Evolutionary conservation across 2,329 filamentous ascomycete genomes (phyloP).

Genomic region (Byssothecium circinans): DNA sequence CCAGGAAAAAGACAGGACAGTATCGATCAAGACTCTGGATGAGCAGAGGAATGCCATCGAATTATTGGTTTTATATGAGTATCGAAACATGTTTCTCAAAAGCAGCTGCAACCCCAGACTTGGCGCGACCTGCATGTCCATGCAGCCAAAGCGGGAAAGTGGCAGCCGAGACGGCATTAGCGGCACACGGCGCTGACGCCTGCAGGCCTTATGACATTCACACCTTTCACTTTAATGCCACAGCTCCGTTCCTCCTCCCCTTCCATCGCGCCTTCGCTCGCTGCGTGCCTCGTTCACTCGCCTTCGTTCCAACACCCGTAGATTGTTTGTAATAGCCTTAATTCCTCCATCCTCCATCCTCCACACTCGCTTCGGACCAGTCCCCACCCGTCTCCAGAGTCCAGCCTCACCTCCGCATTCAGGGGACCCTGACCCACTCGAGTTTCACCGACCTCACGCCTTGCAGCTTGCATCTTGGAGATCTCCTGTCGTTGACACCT

Average conservation of each 20-base stretch:
- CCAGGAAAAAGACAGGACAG: too few species aligned
- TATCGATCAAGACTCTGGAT: too few species aligned
- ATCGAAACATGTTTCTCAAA: too few species aligned
- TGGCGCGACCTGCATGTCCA: too few species aligned
- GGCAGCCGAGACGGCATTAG: neutral
- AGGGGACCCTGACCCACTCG: constrained; percentile 22
- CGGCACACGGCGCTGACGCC: neutral
- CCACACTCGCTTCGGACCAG: constrained; percentile 27
- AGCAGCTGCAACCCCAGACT: too few species aligned
- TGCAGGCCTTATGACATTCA: neutral
- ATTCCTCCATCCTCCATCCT: too few species aligned
- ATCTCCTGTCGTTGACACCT: constrained; percentile 18
- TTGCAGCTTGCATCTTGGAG: neutral
- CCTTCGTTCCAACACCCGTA: constrained; percentile 4
- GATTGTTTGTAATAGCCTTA: constrained; percentile 15
- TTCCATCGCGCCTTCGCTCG: constrained; percentile 9
- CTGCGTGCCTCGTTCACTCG: constrained; percentile 5
- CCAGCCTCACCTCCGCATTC: constrained; percentile 2
- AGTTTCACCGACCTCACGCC: constrained; percentile 20
- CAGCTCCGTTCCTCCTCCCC: constrained; percentile 8
- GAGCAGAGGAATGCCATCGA: too few species aligned
- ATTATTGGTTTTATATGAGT: too few species aligned
- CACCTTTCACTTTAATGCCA: constrained; percentile 3
- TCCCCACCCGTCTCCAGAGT: constrained; percentile 3
- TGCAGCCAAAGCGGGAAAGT: too few species aligned